Conservation (phyloP, 176 grass and related monocot genomes). For the Coix lacrymajobi region DNA sequence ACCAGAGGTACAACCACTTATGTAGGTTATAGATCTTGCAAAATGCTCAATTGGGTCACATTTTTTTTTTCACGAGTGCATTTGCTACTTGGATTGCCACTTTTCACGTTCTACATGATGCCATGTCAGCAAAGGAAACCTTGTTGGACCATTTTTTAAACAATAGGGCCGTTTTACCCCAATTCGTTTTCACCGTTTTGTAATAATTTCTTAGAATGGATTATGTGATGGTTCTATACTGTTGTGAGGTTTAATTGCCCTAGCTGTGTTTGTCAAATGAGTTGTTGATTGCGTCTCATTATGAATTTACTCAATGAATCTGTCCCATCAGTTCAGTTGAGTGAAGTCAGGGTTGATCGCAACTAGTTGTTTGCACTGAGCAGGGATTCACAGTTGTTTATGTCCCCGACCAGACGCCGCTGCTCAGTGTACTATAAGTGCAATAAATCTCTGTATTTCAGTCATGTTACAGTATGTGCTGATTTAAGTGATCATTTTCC, state of each 20-base stretch:
- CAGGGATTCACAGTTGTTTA: background rate
- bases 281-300: background rate
- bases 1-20: too few relatives aligned
- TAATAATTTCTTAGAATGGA: background rate
- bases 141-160: background rate
- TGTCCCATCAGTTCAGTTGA: background rate
- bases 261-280: background rate
- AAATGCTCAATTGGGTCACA: background rate
- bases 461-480: background rate
- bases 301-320: background rate
- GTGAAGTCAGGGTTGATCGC: background rate
- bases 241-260: background rate
- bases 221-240: background rate
- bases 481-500: background rate
- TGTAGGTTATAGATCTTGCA: background rate
- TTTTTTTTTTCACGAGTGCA: background rate
- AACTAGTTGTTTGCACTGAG: background rate
- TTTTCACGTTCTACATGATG: background rate
- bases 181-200: background rate
- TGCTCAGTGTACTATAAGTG: background rate
- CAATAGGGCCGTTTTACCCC: too few relatives aligned
- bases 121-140: background rate
- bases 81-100: background rate
- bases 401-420: too few relatives aligned
- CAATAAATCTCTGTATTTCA: background rate